Conservation (phyloP, 2,329 filamentous ascomycete species). For the Pseudogymnoascus destructans region DNA sequence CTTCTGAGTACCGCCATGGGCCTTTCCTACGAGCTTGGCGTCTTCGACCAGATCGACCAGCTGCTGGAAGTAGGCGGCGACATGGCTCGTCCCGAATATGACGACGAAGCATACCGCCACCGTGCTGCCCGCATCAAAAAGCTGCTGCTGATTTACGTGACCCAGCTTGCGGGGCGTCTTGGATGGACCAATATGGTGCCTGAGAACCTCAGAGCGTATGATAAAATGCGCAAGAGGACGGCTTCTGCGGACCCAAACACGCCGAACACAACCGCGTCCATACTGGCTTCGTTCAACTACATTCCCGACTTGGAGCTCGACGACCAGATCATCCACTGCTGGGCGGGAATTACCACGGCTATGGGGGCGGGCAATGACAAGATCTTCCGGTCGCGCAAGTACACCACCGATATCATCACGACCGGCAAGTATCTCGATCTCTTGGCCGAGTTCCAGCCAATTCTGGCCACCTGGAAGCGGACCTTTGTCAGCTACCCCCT, state of each 20-base stretch:
- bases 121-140: conserved; percentile 73
- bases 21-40: conserved; percentile 82
- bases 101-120: conserved; percentile 64
- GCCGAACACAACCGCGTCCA: conserved; percentile 43
- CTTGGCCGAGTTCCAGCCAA: conserved; percentile 68
- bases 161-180: conserved; percentile 82
- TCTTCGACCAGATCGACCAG: conserved; percentile 84
- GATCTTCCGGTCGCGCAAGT: conserved; percentile 74
- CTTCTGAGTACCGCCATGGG: conserved; percentile 81
- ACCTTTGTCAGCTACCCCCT: conserved; percentile 70
- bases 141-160: conserved; percentile 79
- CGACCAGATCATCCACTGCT: conserved; percentile 68
- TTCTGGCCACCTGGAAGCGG: conserved; percentile 64
- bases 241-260: conserved; percentile 42
- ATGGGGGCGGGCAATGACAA: conserved; percentile 86
- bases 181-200: conserved; percentile 93
- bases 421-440: conserved; percentile 71
- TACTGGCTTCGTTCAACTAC: conserved; percentile 49
- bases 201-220: conserved; percentile 44
- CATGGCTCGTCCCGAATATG: conserved; percentile 50
- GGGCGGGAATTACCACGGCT: conserved; percentile 83
- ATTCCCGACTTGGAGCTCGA: conserved; percentile 54
- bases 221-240: conserved; percentile 32
- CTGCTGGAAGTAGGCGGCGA: conserved; percentile 43
- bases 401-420: conserved; percentile 80